A percentile compares a stretch with the other conserved stretches of the same genome.
Evolutionary conservation across 805 yeast species (phyloP).

Genomic region (Kuraishia ogatae): DNA sequence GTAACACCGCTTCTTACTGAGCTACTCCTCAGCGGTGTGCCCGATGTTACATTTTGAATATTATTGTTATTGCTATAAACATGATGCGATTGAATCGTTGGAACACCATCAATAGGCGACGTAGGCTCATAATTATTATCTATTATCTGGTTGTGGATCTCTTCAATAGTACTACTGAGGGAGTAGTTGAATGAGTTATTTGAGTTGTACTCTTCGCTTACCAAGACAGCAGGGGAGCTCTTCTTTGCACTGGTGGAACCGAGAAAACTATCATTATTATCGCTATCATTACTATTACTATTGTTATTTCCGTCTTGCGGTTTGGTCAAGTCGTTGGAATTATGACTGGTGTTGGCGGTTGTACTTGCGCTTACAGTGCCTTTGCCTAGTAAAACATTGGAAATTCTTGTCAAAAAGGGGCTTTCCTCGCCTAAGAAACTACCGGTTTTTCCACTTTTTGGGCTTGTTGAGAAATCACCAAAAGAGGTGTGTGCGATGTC

Average conservation of each 20-base stretch:
- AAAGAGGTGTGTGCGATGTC: background rate
- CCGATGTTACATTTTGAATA: too few species aligned
- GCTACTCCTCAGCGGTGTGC: background rate
- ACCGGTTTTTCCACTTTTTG: background rate
- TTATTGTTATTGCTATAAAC: background rate
- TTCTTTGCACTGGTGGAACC: background rate
- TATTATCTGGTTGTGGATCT: conserved; percentile 21
- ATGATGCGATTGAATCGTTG: conserved; percentile 7
- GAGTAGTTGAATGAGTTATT: conserved; percentile 22
- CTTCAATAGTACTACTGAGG: conserved; percentile 21
- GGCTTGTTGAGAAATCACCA: background rate
- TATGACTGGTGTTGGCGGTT: too few species aligned
- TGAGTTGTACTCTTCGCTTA: conserved; percentile 20
- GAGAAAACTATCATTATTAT: background rate
- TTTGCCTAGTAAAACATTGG: background rate
- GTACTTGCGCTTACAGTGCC: background rate
- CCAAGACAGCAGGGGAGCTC: background rate
- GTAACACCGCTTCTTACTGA: background rate
- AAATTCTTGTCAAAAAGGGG: background rate
- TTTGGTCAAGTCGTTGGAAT: too few species aligned
- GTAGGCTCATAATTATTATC: conserved; percentile 7
- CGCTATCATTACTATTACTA: background rate
- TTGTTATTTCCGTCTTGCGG: too few species aligned
- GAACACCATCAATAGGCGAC: conserved; percentile 4
- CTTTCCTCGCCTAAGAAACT: background rate